Evolutionary conservation across 352 stramenopile species (phyloP), one percentile per base, ranked within the genome.

Genomic region (Phytophthora syringae): DNA sequence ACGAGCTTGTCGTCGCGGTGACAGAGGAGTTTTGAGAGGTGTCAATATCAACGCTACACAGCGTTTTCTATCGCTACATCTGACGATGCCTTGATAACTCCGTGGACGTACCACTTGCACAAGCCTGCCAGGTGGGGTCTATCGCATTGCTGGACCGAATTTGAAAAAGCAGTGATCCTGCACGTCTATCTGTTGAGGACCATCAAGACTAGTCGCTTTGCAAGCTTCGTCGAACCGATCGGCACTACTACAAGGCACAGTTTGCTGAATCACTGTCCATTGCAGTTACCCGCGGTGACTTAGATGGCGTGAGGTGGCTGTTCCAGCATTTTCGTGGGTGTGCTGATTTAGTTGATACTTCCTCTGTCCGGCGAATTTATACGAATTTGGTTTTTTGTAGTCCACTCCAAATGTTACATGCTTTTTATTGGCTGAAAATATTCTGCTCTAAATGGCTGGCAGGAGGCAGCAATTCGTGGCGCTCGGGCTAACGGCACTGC

Each of bases 291-390:
- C 12, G 20, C 6, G 59, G 59, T 12, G 27, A 60, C 43, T 51
- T 73, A 27, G 18, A 20, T 43, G 24, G 57, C 20, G 47, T 73
- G 15, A 32, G 20, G 6, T 73, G 64, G 64, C 28, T 73, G 34
- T 73, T 73, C 24, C 51, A 56, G 11, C 64, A 69, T 20, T 69
- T 73, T 60, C 42, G 15, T 12, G 59, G 39, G 13, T 64, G 58
- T 30, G 34, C 20, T 22, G 64, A 30, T 40, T 43, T 59, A 32
- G 20, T 16, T 32, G 28, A 54, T n/a, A n/a, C n/a, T n/a, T n/a
- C n/a, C n/a, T n/a, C n/a, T n/a, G n/a, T n/a, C n/a, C n/a, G n/a
- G n/a, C n/a, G n/a, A n/a, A n/a, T n/a, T n/a, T n/a, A n/a, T n/a
- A n/a, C n/a, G n/a, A n/a, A n/a, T n/a, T n/a, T n/a, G n/a, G n/a